Percentiles rank a stretch among this genome's conserved stretches.
phyloP scores from a whole-genome alignment of 2,329 filamentous ascomycete species.

The Huntiella bhutanensis region DNA sequence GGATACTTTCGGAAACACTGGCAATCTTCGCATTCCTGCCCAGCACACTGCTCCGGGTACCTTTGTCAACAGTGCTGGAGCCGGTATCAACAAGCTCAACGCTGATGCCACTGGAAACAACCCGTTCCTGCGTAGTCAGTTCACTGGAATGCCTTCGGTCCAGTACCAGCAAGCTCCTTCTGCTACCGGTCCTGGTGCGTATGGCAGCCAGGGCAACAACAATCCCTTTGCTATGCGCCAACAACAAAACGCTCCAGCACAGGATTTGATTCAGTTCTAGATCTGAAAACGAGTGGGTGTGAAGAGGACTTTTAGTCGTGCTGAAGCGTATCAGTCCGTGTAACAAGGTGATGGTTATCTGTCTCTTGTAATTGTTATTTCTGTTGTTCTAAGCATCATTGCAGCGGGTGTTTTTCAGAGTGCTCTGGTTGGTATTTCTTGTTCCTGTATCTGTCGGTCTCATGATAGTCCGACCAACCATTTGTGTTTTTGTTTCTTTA shows the following conservation, averaged over 20 bases:
- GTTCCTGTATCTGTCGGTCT: no score
- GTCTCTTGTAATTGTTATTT: no score
- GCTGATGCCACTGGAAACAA: constrained; percentile 64
- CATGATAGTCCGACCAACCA: no score
- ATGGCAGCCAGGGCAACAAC: constrained; percentile 24
- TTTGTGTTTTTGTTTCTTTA: no score
- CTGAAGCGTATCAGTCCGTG: no score
- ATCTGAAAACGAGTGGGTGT: no score
- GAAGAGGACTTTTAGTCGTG: no score
- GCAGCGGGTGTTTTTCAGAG: no score
- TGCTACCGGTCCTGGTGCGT: constrained; percentile 37
- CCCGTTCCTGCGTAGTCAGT: constrained; percentile 72
- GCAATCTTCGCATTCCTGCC: constrained; percentile 81
- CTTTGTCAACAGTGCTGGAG: constrained; percentile 87
- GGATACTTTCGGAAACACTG: constrained; percentile 96
- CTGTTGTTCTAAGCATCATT: no score
- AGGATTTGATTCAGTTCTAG: constrained; percentile 47
- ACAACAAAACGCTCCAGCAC: constrained; percentile 26
- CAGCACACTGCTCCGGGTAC: constrained; percentile 93
- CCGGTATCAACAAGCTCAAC: constrained; percentile 52
- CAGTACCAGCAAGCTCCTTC: constrained; percentile 36
- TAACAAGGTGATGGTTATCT: no score
- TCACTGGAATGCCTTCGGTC: constrained; percentile 52
- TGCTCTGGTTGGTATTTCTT: no score
- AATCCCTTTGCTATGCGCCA: constrained; percentile 37